Evolutionary conservation across 208 protist species (phyloP).

Genomic region (Naegleria fowleri): DNA sequence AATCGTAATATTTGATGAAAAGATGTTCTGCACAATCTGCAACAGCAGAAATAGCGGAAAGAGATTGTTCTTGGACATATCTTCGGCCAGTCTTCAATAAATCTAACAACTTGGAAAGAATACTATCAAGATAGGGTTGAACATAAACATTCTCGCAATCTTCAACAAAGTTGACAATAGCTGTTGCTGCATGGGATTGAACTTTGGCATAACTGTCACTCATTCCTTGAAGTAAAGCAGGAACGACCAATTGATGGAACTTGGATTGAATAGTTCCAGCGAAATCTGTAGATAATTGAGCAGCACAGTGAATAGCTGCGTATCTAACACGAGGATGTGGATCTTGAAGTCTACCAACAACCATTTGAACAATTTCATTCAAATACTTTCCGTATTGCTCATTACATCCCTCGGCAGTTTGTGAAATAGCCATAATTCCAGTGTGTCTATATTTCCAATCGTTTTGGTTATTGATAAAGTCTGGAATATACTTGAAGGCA

Average conservation of each 20-base stretch:
- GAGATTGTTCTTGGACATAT: slow-evolving; percentile 57
- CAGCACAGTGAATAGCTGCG: slow-evolving; percentile 66
- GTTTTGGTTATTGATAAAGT: slow-evolving; percentile 31
- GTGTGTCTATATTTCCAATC: slow-evolving; percentile 63
- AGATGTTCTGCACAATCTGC: slow-evolving; percentile 51
- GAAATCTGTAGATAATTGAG: slow-evolving; percentile 71
- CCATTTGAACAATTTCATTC: slow-evolving; percentile 43
- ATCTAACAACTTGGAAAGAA: slow-evolving; percentile 44
- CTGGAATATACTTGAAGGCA: slow-evolving; percentile 42
- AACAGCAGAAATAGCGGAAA: slow-evolving; percentile 69
- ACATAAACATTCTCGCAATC: slow-evolving; percentile 41
- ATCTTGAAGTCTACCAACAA: slow-evolving; percentile 42
- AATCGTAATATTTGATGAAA: slow-evolving; percentile 65
- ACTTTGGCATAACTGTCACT: slow-evolving; percentile 45
- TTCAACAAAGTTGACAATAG: slow-evolving; percentile 72
- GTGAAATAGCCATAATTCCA: slow-evolving; percentile 57
- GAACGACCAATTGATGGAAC: slow-evolving; percentile 35
- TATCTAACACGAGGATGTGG: slow-evolving; percentile 63
- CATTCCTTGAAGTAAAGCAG: slow-evolving; percentile 55
- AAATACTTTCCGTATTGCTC: slow-evolving; percentile 49
- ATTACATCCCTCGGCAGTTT: slow-evolving; percentile 63
- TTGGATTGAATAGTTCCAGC: slow-evolving; percentile 43
- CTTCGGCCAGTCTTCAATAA: slow-evolving; percentile 39
- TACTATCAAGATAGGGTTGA: slow-evolving; percentile 37
- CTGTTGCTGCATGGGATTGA: slow-evolving; percentile 52